Base-by-base conservation (phyloP, 345 rosid genomes). In the Gossypium thurberi region DNA sequence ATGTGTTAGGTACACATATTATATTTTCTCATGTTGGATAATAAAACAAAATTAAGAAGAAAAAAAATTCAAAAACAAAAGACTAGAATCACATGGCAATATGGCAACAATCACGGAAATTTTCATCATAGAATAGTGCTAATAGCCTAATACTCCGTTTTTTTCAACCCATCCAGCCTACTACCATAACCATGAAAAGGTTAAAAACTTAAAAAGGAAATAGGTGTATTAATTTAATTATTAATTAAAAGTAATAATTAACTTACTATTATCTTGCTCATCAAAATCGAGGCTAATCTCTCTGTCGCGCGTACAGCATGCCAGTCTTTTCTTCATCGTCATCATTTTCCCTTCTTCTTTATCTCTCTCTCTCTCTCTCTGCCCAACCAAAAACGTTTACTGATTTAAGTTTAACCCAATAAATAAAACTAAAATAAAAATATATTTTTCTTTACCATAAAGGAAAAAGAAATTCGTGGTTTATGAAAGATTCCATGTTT, bases 261-360 rank as follows among this genome's bases (percentile, higher is more conserved):
- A 20, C 92, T 89, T 87, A 92, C 98, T 75, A 20, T 56, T 21
- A 3, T 89, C 84, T 79, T 86, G 97, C 70, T 94, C 92, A 70
- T 94, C 97, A 25, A 92, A 88, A 82, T 94, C 98, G 57, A 94
- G 62, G 84, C 98, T 94, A 12, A 83, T 76, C 80, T 86, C 89
- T 62, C 87, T 88, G 50, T 92, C 94, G 48, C 87, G 78, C 18
- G 85, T 80, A 83, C 99, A 95, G 72, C 98, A 95, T 76, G 82
- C 90, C 15, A 95, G 81, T 73, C 85, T 81, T 81, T 90, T 89
- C 75, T 87, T 91, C 92, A 87, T 85, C 74, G 60, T 62, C 88
- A 86, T 86, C 89, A 83, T 88, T 47, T 66, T 61, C 10, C 18
- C 40, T n/a, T 68, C 12, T 11, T 20, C 64, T 20, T 59, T 56